phyloP scores from a whole-genome alignment of 2,329 filamentous ascomycete species.

The Lithohypha guttulata region DNA sequence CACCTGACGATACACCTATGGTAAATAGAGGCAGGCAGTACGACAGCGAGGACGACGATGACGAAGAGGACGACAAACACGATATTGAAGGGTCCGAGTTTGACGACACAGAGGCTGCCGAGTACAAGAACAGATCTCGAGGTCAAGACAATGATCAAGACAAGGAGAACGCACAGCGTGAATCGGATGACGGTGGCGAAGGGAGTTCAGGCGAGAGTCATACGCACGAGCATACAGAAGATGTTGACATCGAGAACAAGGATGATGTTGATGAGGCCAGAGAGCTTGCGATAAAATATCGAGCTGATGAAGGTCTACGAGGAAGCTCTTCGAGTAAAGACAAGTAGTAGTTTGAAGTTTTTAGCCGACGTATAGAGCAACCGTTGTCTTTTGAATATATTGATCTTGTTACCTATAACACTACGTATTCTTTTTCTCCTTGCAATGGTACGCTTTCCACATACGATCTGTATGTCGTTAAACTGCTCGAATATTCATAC shows the following conservation, averaged over 20 bases:
- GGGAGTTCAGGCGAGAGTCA: conserved; percentile 3
- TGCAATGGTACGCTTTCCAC: too few species aligned
- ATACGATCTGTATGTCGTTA: too few species aligned
- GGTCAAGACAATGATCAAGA: background rate
- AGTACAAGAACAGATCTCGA: background rate
- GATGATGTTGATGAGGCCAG: background rate
- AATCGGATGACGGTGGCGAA: background rate
- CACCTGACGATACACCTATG: conserved; percentile 26
- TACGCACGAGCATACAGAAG: background rate
- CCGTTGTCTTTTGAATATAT: too few species aligned
- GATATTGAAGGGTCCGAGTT: conserved; percentile 9
- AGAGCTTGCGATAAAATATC: too few species aligned
- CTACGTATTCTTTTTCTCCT: too few species aligned
- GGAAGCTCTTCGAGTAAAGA: too few species aligned
- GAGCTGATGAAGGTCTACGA: too few species aligned
- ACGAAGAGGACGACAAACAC: conserved; percentile 30
- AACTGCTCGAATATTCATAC: too few species aligned
- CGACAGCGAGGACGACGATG: conserved; percentile 28
- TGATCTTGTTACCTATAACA: too few species aligned
- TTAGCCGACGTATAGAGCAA: too few species aligned
- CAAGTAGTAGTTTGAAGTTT: too few species aligned
- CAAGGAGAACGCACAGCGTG: background rate
- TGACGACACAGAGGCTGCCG: background rate
- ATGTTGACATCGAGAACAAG: background rate
- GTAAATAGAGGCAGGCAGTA: conserved; percentile 20